Base-by-base conservation (phyloP, 2,329 filamentous ascomycete genomes). In the Colletotrichum liriopes region DNA sequence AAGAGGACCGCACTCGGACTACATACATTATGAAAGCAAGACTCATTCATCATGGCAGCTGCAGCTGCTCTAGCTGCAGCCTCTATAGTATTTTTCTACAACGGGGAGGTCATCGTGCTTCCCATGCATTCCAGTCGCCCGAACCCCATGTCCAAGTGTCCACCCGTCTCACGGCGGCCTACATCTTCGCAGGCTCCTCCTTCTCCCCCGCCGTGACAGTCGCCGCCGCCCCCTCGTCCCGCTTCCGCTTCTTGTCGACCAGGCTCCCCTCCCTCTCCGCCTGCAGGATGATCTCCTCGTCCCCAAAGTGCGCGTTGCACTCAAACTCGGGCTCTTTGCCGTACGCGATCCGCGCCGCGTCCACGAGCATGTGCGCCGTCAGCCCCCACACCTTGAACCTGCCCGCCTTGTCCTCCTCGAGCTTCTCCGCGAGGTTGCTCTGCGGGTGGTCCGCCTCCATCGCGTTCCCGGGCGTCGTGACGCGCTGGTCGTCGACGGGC, bases 351-450 rank as follows among this genome's bases (percentile, higher is more conserved):
- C 94, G 87, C 43, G 96, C 95, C 5, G 93, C 93, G 82, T 98
- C 96, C 6, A 98, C 94, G 66, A 98, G 81, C 66, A 98, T 96
- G 64, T 94, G 87, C 3, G 94, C 96, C 65, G 96, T 98, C 94
- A 98, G 96, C 20, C 96, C 96, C 89, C 95, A 98, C 5, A 98
- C 95, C 76, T 93, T 91, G 82, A 96, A 98, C 47, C 93, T 86
- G 3, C 85, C 85, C 5, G 82, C 79, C 14, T 82, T 80, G 72
- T 87, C 83, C 73, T 84, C 79, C 56, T 84, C 85, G 20, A 87
- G 76, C 73, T 81, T 77, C 71, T 84, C 83, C 4, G 81, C 82
- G 58, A 85, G 77, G 52, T 84, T 81, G 65, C 84, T 83, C 79
- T 90, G 82, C 51, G 79, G 83, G 69, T 82, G 82, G 67, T 79